Base-by-base conservation (phyloP, 352 stramenopile species). In the Globisporangium carolinianum region DNA sequence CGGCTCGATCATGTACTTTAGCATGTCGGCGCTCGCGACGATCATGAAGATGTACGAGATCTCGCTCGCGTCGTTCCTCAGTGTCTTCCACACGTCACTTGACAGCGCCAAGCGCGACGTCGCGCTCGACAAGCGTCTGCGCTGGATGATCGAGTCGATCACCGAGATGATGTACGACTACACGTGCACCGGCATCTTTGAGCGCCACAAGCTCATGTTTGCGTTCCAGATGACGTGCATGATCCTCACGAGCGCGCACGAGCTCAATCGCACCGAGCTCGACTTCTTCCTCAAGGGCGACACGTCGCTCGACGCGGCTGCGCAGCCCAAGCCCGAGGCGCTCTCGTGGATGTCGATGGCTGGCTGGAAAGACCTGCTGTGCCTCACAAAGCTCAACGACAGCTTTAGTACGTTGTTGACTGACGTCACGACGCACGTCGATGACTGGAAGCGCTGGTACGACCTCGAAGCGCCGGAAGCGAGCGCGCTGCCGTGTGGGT, bases 31-130 rank as follows among this genome's bases (percentile, higher is more conserved):
- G 9, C 67, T 98, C 15, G 86, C 86, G 6, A 95, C 82, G 7
- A 96, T 98, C 58, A 97, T 97, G 85, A 95, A 93, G 59, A 98
- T 98, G 92, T 98, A 98, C 71, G 93, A 98, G 65, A 97, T 97
- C 47, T 97, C 87, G 35, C 79, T 98, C 10, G 88, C 91, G 5
- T 95, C 79, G 15, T 98, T 98, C 63, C 75, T 97, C 8, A 90
- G 74, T 0, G 91, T 98, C 10, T 98, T 98, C 60, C 70, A 95
- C 63, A 93, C 72, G 6, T 91, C 91, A 11, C 73, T 98, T 5
- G 87, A 96, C 67, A 83, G 86, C 12, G 90, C 93, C 15, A 97
- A 96, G 61, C 83, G 84, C 15, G 90, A 98, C 57, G 88, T 94
- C 10, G 89, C 96, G 12, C 72, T 98, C 1, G 76, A 96, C 46